phyloP scores from a whole-genome alignment of 768 basidiomycete species.

The Mycena belliarum region DNA sequence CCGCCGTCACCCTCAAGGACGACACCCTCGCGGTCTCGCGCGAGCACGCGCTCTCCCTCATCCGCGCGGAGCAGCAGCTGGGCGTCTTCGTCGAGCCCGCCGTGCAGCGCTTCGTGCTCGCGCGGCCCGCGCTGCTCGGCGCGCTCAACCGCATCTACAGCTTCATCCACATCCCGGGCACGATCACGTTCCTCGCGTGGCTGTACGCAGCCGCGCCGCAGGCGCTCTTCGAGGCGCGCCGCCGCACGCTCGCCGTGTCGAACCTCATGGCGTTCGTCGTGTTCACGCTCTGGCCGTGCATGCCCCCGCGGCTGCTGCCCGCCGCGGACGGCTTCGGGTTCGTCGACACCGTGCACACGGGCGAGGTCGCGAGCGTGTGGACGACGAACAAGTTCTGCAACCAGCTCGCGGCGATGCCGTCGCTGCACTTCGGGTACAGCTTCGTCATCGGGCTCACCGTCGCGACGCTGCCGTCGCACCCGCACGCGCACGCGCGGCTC shows the following conservation, averaged over 20 bases:
- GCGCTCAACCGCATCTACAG: slow-evolving; percentile 24
- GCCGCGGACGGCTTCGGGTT: slow-evolving; percentile 18
- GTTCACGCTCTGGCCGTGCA: slow-evolving; percentile 21
- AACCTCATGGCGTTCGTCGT: slow-evolving; percentile 23
- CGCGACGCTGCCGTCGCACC: slow-evolving; percentile 15
- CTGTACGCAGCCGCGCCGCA: slow-evolving; percentile 21
- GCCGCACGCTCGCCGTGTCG: slow-evolving; percentile 22
- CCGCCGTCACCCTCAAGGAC: slow-evolving; percentile 21
- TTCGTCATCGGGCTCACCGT: slow-evolving; percentile 22
- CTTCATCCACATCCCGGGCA: slow-evolving; percentile 23
- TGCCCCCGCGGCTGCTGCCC: slow-evolving; percentile 22
- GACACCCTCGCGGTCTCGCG: slow-evolving; percentile 21
- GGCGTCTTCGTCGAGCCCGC: slow-evolving; percentile 19
- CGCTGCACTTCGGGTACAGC: slow-evolving; percentile 21
- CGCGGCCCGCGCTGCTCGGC: slow-evolving; percentile 13
- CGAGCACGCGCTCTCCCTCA: slow-evolving; percentile 20
- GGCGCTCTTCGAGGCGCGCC: slow-evolving; percentile 20
- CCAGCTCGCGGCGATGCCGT: slow-evolving; percentile 21
- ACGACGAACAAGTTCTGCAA: slow-evolving; percentile 23
- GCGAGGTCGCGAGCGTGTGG: slow-evolving; percentile 22
- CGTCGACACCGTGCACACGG: slow-evolving; percentile 20
- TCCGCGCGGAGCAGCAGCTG: slow-evolving; percentile 19
- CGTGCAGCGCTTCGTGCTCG: slow-evolving; percentile 18
- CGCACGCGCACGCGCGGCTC: slow-evolving; percentile 18
- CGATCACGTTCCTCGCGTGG: slow-evolving; percentile 23